Evolutionary conservation across 2,329 filamentous ascomycete species (phyloP).

Genomic region (Talaromyces islandicus): DNA sequence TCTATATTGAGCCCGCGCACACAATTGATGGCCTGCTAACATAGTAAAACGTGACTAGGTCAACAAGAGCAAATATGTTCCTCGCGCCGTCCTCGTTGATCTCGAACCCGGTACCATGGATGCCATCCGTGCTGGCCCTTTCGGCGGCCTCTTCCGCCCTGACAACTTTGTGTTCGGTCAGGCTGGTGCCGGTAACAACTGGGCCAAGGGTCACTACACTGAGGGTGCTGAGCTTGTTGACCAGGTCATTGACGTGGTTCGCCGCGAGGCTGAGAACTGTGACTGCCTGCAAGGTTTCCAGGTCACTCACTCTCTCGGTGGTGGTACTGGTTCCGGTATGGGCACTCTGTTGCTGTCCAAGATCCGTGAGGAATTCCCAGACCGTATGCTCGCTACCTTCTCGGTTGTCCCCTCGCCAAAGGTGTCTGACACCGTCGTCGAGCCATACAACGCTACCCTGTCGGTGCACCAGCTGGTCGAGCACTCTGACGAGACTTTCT

Average conservation of each 20-base stretch:
- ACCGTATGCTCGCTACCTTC: conserved; percentile 99
- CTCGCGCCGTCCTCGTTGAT: conserved; percentile 98
- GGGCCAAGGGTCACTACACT: conserved; percentile 99
- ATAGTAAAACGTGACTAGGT: conserved; percentile 50
- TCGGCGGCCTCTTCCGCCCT: conserved; percentile 98
- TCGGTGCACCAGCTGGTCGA: conserved; percentile 98
- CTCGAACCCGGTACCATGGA: conserved; percentile 99
- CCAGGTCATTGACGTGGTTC: conserved; percentile 95
- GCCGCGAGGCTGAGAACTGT: conserved; percentile 96
- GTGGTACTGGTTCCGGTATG: conserved; percentile 99
- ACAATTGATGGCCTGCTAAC: not conserved
- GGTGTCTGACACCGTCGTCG: conserved; percentile 98
- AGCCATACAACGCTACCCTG: conserved; percentile 99
- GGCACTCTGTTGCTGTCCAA: conserved; percentile 99
- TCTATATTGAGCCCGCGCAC: not conserved
- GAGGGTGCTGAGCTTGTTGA: conserved; percentile 99
- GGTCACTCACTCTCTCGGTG: conserved; percentile 99
- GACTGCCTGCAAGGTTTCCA: conserved; percentile 99
- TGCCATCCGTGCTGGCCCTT: conserved; percentile 94
- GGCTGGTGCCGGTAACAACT: conserved; percentile 99
- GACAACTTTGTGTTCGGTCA: conserved; percentile 99
- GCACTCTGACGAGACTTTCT: conserved; percentile 99
- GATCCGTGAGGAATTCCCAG: conserved; percentile 99
- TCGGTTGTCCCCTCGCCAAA: conserved; percentile 98
- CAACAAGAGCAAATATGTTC: conserved; percentile 97